Evolutionary conservation across 108 stramenopile genomes (phyloP).

Genomic region (Epithemia pelagica): DNA sequence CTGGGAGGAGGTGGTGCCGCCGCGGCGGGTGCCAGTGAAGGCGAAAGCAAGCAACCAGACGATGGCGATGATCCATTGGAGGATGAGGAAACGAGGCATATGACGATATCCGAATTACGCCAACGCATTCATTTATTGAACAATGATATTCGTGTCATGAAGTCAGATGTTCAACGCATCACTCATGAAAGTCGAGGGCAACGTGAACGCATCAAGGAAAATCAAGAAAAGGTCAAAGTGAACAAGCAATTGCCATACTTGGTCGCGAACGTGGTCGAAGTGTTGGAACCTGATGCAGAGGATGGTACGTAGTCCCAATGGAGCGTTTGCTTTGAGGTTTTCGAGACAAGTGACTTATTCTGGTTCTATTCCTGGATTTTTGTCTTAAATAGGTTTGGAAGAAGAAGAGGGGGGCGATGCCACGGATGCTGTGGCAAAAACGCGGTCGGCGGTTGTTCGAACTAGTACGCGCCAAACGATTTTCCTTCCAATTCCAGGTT

Average conservation of each 20-base stretch:
- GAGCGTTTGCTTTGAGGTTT: neutral
- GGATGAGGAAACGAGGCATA: constrained; percentile 78
- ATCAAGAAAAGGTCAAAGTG: constrained; percentile 98
- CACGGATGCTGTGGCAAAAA: constrained; percentile 77
- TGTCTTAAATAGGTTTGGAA: constrained; percentile 39
- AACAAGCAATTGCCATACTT: constrained; percentile 99
- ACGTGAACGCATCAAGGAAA: constrained; percentile 94
- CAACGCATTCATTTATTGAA: constrained; percentile 94
- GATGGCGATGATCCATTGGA: constrained; percentile 38
- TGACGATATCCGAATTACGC: constrained; percentile 88
- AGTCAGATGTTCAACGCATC: constrained; percentile 91
- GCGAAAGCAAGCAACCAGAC: constrained; percentile 21
- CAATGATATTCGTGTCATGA: constrained; percentile 97
- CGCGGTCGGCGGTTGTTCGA: constrained; percentile 77
- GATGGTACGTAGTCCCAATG: constrained; percentile 57
- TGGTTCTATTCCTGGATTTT: neutral
- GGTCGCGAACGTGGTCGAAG: constrained; percentile 97
- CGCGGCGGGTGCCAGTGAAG: constrained; percentile 16
- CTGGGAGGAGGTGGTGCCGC: constrained; percentile 24
- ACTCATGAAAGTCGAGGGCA: constrained; percentile 87
- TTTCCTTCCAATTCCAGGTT: constrained; percentile 96
- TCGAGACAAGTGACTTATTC: neutral
- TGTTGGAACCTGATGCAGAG: constrained; percentile 88
- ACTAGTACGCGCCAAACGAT: constrained; percentile 94
- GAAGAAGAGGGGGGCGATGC: constrained; percentile 66